Percentiles rank a stretch among this genome's conserved stretches.
Evolutionary conservation across 768 basidiomycete species (phyloP).

Genomic region (Holtermannia corniformis): DNA sequence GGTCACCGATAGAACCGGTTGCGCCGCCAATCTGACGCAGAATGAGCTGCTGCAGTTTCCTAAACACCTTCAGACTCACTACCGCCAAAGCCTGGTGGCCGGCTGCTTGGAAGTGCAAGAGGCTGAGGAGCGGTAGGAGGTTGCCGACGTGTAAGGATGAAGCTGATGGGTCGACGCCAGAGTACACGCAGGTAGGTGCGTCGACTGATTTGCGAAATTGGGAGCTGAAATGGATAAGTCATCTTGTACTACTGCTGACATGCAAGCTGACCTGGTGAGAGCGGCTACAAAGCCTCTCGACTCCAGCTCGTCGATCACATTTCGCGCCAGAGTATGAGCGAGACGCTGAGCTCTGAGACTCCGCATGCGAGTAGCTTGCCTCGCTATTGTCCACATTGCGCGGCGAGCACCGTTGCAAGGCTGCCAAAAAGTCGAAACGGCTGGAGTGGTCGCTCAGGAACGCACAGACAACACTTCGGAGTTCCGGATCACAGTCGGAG

Average conservation of each 20-base stretch:
- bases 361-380: background rate
- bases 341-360: background rate
- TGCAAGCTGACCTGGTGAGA: constrained; percentile 30
- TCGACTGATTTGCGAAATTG: constrained; percentile 24
- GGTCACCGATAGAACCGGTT: constrained; percentile 93
- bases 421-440: no score
- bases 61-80: constrained; percentile 47
- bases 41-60: background rate
- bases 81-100: constrained; percentile 77
- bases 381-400: background rate
- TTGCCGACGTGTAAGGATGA: constrained; percentile 86
- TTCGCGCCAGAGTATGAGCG: background rate
- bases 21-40: constrained; percentile 76
- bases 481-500: no score
- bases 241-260: background rate
- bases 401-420: no score
- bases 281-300: constrained; percentile 35
- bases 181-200: constrained; percentile 53
- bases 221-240: constrained; percentile 14
- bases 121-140: constrained; percentile 71
- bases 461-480: no score
- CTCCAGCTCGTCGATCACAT: constrained; percentile 31
- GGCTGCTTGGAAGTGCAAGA: constrained; percentile 78
- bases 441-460: no score
- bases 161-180: constrained; percentile 89